Base-by-base conservation (phyloP, 768 basidiomycete species). In the Pleurotus salmoneostramineus region DNA sequence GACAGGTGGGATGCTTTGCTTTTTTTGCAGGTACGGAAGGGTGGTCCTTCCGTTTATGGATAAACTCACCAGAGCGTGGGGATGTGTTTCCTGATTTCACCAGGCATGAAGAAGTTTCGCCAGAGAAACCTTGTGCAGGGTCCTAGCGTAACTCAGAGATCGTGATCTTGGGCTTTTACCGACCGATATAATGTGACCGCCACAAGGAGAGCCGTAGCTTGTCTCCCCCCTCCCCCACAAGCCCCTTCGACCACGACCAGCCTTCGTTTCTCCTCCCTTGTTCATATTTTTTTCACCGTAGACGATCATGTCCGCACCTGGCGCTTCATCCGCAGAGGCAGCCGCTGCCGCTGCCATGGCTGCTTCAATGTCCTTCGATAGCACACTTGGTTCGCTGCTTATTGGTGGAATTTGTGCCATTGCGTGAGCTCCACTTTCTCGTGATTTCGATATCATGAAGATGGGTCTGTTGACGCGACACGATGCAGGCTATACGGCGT, bases 301-400 rank as follows among this genome's bases (percentile, higher is more conserved):
- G 37, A 40, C n/a, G 43, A 36, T 31, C 15, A 33, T 57, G 15
- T 15, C 55, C n/a, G 50, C 33, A 11, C 49, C 50, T 27, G 42
- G 50, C 10, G 42, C 27, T 11, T 6, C 43, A 43, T 21, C 51
- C 34, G 32, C 42, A 11, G 35, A n/a, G 17, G 43, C 21, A 62
- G 66, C 64, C 65, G 64, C 62, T 67, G 64, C 40, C 57, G 51
- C 48, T 59, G 57, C 34, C 50, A 58, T 32, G 37, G 17, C 11
- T 15, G 40, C n/a, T 45, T 40, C 15, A 32, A 33, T 47, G 45
- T 46, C n/a, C 32, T 75, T 81, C 40, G 76, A 79, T 60, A 77
- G 78, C 56, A 83, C 79, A 0, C 72, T 87, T 2, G 85, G 84
- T 6, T 77, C 84, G 31, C 66, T 84, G 37, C 70, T 85, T 21